Base-by-base conservation (phyloP, 164 flowering plant species). In the Protea cynaroides region DNA sequence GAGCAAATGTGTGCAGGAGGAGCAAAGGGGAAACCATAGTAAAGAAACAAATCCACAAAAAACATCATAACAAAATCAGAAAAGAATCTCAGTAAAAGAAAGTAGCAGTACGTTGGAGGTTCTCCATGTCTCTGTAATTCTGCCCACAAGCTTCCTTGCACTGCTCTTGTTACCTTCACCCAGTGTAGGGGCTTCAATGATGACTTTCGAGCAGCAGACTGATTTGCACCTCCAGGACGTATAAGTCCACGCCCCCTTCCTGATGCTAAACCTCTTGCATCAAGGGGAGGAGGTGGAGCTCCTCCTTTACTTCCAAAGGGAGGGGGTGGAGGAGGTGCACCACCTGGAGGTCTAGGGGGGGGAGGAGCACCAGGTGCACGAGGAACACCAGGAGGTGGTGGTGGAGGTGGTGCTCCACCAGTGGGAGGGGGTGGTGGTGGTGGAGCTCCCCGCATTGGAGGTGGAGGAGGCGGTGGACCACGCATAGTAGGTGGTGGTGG, bases 91-190 rank as follows among this genome's bases (percentile, higher is more conserved):
- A 62, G 46, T 13, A 60, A 65, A 65, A 51, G 64, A 62, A 47
- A 62, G 72, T 61, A 67, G 55, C 54, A 61, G 29, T 84, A 94
- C 94, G 65, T 82, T 79, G 78, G 89, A 68, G 87, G 79, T 50
- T 88, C 96, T 36, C 87, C 91, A 63, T 72, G 70, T 76, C 83
- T 85, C 72, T 91, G 97, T 71, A 87, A 59, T 71, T 94, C 97
- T 55, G 87, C 97, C 99, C 99, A 94, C 56, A 91, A 82, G 79
- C 97, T 94, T 74, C 99, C 99, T 79, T 87, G 90, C 59, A 94
- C 59, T 29, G 88, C 97, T 76, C 96, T 83, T 59, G 99, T 85
- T 25, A 94, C 92, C 77, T 94, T 94, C 76, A 86, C 82, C 99
- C 99, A 94, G 63, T 94, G 97, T 58, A 94, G 72, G 13, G 99